Percentiles rank a stretch among this genome's conserved stretches.
These are phyloP conservation scores for Penicilliopsis zonata DNA, from an alignment of 495 filamentous ascomycete genomes.

Conservation along the genomic window DNA sequence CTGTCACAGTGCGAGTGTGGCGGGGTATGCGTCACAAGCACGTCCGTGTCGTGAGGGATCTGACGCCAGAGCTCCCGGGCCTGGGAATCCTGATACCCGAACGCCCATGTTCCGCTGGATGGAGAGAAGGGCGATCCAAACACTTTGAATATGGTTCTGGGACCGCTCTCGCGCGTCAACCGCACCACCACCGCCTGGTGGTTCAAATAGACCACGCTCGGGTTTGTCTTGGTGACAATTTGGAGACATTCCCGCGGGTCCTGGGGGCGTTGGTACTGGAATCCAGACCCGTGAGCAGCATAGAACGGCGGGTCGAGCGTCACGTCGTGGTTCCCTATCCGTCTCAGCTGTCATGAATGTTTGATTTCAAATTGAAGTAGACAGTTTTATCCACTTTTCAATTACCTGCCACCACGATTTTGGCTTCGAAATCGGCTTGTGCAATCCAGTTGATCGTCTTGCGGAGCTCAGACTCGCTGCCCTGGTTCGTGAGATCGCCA, in stretches of 20 bases:
- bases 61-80: conserved; percentile 37
- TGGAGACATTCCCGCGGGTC: conserved; percentile 42
- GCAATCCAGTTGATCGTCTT: conserved; percentile 45
- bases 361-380: no score
- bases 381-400: no score
- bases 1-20: conserved; percentile 33
- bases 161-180: conserved; percentile 43
- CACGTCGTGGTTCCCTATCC: conserved; percentile 67
- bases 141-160: conserved; percentile 55
- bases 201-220: conserved; percentile 51
- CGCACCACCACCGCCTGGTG: conserved; percentile 48
- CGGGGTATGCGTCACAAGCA: conserved; percentile 39
- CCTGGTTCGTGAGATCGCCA: conserved; percentile 48
- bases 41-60: conserved; percentile 32
- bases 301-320: conserved; percentile 58
- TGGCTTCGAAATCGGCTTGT: conserved; percentile 41
- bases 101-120: conserved; percentile 55
- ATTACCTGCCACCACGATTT: conserved; percentile 47
- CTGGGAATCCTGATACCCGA: conserved; percentile 44
- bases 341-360: no score
- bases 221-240: conserved; percentile 35
- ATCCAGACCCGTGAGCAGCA: conserved; percentile 37
- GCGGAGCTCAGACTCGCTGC: conserved; percentile 37
- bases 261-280: conserved; percentile 49
- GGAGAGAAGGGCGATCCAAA: conserved; percentile 70